Conservation (phyloP, 306 rosid genomes). For the Trifolium dubium region DNA sequence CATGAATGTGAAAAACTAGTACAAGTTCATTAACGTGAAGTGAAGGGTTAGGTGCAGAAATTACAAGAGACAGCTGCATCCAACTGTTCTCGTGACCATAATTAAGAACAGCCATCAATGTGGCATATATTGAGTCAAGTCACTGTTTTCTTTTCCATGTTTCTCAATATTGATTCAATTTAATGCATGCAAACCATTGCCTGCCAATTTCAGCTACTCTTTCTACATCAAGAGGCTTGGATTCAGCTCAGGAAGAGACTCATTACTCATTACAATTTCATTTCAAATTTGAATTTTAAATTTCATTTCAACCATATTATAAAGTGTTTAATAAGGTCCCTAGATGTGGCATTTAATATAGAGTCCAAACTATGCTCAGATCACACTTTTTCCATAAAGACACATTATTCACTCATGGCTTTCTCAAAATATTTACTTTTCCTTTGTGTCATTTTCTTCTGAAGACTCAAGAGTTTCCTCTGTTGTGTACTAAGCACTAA, state of each 20-base stretch:
- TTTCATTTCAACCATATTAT: constrained; percentile 31
- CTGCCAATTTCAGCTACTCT: constrained; percentile 16
- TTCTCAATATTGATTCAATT: constrained; percentile 37
- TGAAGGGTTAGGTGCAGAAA: constrained; percentile 52
- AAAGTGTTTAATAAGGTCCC: constrained; percentile 32
- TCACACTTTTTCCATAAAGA: constrained; percentile 34
- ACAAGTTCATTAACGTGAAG: neutral
- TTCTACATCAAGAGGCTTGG: constrained; percentile 28
- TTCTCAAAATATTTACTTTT: constrained; percentile 28
- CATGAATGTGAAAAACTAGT: neutral
- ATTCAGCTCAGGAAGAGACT: neutral
- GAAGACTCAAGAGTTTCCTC: constrained; percentile 2
- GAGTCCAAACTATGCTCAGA: constrained; percentile 29
- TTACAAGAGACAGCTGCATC: constrained; percentile 54
- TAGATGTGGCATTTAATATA: constrained; percentile 33
- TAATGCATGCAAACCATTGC: constrained; percentile 49
- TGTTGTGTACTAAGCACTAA: neutral
- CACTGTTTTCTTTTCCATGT: constrained; percentile 13
- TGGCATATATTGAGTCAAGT: constrained; percentile 30
- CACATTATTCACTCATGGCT: constrained; percentile 5
- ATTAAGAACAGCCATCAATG: constrained; percentile 56
- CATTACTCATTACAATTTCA: neutral
- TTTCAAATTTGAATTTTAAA: constrained; percentile 42
- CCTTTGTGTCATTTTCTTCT: constrained; percentile 31
- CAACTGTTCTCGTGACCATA: constrained; percentile 56